A percentile compares a stretch with the other conserved stretches of the same genome.
phyloP scores from a whole-genome alignment of 2,329 filamentous ascomycete genomes.

The Xylariaceae sp. region DNA sequence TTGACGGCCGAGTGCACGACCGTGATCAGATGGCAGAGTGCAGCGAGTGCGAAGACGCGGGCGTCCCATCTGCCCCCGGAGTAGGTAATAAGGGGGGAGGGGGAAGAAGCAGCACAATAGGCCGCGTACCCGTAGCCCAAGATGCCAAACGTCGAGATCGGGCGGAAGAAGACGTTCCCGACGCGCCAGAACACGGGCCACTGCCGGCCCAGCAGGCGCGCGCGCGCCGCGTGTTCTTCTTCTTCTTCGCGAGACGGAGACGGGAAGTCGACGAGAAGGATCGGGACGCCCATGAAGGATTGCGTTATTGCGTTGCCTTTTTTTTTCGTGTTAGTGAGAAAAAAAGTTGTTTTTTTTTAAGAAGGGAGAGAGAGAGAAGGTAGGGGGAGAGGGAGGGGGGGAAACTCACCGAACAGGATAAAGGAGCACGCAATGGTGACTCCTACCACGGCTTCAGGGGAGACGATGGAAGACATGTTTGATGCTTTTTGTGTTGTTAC shows the following conservation, averaged over 20 bases:
- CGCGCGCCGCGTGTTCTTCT: conserved; percentile 36
- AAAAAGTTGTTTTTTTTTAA: neutral
- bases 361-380: neutral
- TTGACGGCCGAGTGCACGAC: conserved; percentile 45
- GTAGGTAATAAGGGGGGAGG: no score
- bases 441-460: conserved; percentile 34
- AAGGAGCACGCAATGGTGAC: conserved; percentile 44
- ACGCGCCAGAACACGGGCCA: conserved; percentile 47
- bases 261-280: conserved; percentile 42
- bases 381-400: neutral
- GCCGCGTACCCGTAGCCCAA: conserved; percentile 42
- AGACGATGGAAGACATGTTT: conserved; percentile 5
- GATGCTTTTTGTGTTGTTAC: neutral
- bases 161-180: conserved; percentile 46
- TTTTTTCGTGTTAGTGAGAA: neutral
- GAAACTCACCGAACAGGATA: conserved; percentile 39
- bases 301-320: conserved; percentile 48
- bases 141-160: conserved; percentile 44
- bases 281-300: conserved; percentile 46
- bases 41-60: conserved; percentile 36
- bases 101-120: conserved; percentile 27
- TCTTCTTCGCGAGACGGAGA: conserved; percentile 35
- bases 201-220: conserved; percentile 41
- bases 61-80: no score
- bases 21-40: conserved; percentile 40